Evolutionary conservation across 805 yeast genomes (phyloP), one percentile per base, ranked within the genome.

Genomic region (Candida sphagnicola): DNA sequence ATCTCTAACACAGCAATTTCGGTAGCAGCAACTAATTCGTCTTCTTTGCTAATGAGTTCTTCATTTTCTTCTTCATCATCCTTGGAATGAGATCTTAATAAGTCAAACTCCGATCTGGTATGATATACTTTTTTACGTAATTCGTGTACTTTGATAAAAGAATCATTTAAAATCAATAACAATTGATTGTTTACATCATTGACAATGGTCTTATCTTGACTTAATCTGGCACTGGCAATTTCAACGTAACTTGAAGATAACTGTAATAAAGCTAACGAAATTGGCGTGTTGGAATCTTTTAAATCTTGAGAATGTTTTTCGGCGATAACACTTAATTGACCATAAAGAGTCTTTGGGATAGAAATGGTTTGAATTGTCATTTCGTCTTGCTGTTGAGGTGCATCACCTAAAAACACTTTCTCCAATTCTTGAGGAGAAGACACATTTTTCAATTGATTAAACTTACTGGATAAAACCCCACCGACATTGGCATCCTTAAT

Each of bases 1-100:
- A 85, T 84, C 38, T 80, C 78, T 49, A 78, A 76, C n/a, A 84
- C 93, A 0, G 95, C 93, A 18, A 73, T 65, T 41, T 84, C 82
- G 3, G 89, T 85, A 18, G 88, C 86, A 48, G 80, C 76, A 25
- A 85, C 93, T 47, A 85, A 75, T 45, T 83, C 91, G 55, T 85
- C 95, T 59, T 85, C 95, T 43, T 70, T 70, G 13, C 65, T 56
- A 42, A 78, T 80, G 47, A 77, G 62, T 39, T 74, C 77, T 46
- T 70, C 72, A 43, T 67, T 65, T 47, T 80, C 70, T 30, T 65
- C 68, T 38, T 77, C 84, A 15, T 74, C 61, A 31, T 69, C 70
- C 13, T 40, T 46, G 18, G 49, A 41, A 34, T 51, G 84, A 39
- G 85, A 70, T 57, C 93, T 74, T 44, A 80, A 61, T 5, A 81